Base-by-base conservation (phyloP, 768 basidiomycete genomes). In the Neoboletus magnificus region DNA sequence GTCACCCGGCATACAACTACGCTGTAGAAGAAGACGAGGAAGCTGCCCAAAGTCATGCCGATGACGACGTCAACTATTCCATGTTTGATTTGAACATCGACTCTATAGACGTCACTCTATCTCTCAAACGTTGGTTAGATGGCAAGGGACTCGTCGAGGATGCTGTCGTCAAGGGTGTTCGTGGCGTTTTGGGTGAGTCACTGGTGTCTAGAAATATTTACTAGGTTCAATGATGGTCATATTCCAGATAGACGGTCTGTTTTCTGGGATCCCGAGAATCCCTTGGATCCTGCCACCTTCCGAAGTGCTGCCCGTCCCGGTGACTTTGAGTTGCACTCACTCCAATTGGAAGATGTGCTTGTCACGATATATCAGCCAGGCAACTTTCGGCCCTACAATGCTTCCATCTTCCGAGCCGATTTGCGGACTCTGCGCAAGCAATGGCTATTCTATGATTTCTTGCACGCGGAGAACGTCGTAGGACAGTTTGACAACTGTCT, bases 401-500 rank as follows among this genome's bases (percentile, higher is more conserved):
- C 89, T 12, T 93, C 90, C 8, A 93, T 99, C 47, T 99, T 98
- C 76, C 87, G 89, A 55, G 97, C 97, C 25, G 89, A 93, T 62
- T 81, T 98, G 35, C 80, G 82, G 13, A 80, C 78, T 29, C 83
- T 98, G 60, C 79, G 97, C 52, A 98, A 97, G 71, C 86, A 89
- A 65, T 98, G 93, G 93, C 63, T 96, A 36, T 97, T 97, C 71
- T 95, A 95, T 70, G 97, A 99, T 71, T 86, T 98, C 60, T 74
- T 98, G 56, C 70, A 67, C 47, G 95, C 97, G 0, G 95, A 98
- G 67, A 91, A 89, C 60, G 89, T 98, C 40, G 96, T 97, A 10
- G 97, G 97, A 5, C 97, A 99, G 70, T 91, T 93, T 59, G 97
- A 99, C 69, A 98, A 98, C 67, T 99, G 97, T 64, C 68, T 99